Evolutionary conservation across 2,329 filamentous ascomycete genomes (phyloP), one percentile per base, ranked within the genome.

Genomic region (Lachnellula hyalina): DNA sequence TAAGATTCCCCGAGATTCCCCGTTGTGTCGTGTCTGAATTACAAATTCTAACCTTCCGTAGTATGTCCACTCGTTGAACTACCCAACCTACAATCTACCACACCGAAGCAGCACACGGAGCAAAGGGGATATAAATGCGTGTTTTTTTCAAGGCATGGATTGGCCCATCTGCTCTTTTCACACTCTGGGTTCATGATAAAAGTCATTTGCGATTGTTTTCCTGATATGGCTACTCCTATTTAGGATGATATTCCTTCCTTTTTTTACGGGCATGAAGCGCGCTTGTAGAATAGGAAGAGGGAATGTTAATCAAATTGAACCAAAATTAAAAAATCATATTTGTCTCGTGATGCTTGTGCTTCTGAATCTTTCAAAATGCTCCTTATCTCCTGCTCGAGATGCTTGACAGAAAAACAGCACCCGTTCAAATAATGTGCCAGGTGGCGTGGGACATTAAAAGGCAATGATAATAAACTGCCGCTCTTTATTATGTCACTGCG

Each of bases 61-160:
- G 41, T 14, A 96, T 96, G 90, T 86, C 90, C 63, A 92, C 90
- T 71, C 86, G 90, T 77, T 96, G 92, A 85, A 73, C 23, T 25
- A 12, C 19, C 44, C 61, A 60, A 35, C 42, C 56, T 51, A 40
- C 60, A 48, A 40, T 51, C 23, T 23, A 44, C 41, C 4, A 34
- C 48, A 34, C 48, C 9, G 38, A 42, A 51, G 53, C 49, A 53
- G 55, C 56, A 63, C 44, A 62, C 47, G 61, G 62, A 60, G 59
- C 59, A 60, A 60, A 54, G 50, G 58, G 54, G 61, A 55, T 62
- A 54, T 63, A 61, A 56, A 63, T 65, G 57, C 65, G 67, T 67
- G 66, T 62, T 66, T 65, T 67, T 46, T 21, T 19, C 59, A 61
- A 54, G 65, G 63, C 61, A 68, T 64, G 65, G 60, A 65, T 61